Conservation (phyloP, 129 eudicot genomes). For the Flaveria ramosissima region DNA sequence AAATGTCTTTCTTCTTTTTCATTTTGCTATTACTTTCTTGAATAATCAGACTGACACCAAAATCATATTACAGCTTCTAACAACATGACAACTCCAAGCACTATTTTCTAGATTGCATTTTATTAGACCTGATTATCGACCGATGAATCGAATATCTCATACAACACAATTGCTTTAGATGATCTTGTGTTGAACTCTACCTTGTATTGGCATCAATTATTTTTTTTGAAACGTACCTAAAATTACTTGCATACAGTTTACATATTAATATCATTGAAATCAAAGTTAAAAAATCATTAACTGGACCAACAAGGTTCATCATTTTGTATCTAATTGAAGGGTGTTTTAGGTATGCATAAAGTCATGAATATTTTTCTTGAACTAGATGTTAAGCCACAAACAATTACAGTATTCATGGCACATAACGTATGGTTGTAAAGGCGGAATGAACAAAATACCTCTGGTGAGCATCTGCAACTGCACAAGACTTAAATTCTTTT, state of each 20-base stretch:
- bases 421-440: background rate
- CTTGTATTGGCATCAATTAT: background rate
- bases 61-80: background rate
- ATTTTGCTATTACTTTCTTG: background rate
- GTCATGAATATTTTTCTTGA: background rate
- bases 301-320: background rate
- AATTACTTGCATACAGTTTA: background rate
- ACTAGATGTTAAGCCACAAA: background rate
- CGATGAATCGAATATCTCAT: background rate
- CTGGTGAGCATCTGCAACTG: constrained; percentile 32
- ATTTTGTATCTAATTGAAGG: background rate
- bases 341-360: background rate
- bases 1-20: background rate
- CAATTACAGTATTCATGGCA: background rate
- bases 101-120: no score
- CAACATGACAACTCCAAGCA: background rate
- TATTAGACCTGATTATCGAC: background rate
- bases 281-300: background rate
- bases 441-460: constrained; percentile 41
- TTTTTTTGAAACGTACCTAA: background rate
- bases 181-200: no score
- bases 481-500: constrained; percentile 41
- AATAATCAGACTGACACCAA: background rate
- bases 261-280: background rate
- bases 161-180: no score